Evolutionary conservation across 208 protist species (phyloP), one percentile per base, ranked within the genome.

Genomic region (Trypanosoma congolense): DNA sequence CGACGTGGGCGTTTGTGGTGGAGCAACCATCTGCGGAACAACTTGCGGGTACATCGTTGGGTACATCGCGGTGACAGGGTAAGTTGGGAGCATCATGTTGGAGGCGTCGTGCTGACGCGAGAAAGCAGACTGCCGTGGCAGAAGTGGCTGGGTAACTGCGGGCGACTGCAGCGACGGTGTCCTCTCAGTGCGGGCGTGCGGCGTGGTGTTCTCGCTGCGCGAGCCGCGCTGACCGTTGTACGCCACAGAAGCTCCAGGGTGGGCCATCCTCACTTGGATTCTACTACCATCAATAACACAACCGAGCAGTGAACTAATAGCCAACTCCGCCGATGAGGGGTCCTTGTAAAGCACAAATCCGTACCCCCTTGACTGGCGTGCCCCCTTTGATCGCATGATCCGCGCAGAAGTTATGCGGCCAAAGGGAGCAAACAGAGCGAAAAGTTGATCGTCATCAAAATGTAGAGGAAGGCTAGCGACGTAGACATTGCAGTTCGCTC

Each of bases 301-400:
- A 21, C 84, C 80, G 19, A 79, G 49, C 18, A 88, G 61, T 1
- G 30, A 60, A 19, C 49, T 14, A 35, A 86, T 69, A 4, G 84
- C 77, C 29, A 67, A 49, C 55, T 65, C 69, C 0, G 84, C 84
- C 16, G 59, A 60, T 18, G 22, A 36, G 9, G 46, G 22, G 35
- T 80, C 51, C 51, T 73, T 75, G 56, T 75, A 89, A 38, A 87
- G 66, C 19, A 93, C 83, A 62, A 93, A 93, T 33, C 84, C 84
- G 56, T 92, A 88, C 1, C 80, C 84, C 38, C 81, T 86, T 19
- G 75, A 87, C 29, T 61, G 43, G 5, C 70, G 73, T 0, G 75
- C 87, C 12, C 64, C 61, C 40, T 82, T 87, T 5, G 56, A 50
- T 21, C 69, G 76, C 83, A 90, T 90, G 42, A 90, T 74, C 26